Evolutionary conservation across 495 filamentous ascomycete genomes (phyloP), one percentile per base, ranked within the genome.

Genomic region (Aspergillus ellipticus): DNA sequence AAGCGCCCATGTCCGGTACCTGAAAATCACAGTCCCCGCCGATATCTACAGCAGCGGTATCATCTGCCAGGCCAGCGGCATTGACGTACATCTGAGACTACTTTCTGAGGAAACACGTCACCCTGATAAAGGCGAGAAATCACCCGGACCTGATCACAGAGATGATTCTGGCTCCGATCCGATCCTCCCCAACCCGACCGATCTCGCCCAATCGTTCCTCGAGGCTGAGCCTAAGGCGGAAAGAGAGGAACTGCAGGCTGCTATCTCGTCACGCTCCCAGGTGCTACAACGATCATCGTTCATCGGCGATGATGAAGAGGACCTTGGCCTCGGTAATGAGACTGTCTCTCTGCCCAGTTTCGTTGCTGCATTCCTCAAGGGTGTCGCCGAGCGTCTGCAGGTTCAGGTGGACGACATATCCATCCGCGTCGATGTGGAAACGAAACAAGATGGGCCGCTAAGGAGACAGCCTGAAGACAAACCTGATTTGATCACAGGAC

Each of bases 151-250:
- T 51, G 62, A 65, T 13, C 9, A 51, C 16, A 53, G 33, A 8
- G 63, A 61, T 31, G 69, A 61, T 2, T 56, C 66, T 6, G 60
- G 62, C 33, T 46, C 96, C 10, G 69, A 62, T 2, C 58, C 66
- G 10, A 61, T 64, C 33, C 50, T 96, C 10, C 89, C 90, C 3
- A 90, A 88, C 15, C 83, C 90, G n/a, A 80, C 86, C 57, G 87
- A 93, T 54, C 79, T 97, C 28, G 93, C 93, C 4, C 80, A 91
- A 67, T 95, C 89, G 0, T 97, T 96, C 70, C 76, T 97, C 13
- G 81, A 90, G 59, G 82, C 89, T 1, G 89, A 97, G 60, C 88
- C 91, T 1, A 69, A 68, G 41, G 82, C 87, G 53, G 89, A 94
- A 64, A 88, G 84, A 60, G 81, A 80, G 31, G 82, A 90, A 67